Evolutionary conservation across 1,284 basidiomycete genomes (phyloP).

Genomic region (Leccinum angustisporum): DNA sequence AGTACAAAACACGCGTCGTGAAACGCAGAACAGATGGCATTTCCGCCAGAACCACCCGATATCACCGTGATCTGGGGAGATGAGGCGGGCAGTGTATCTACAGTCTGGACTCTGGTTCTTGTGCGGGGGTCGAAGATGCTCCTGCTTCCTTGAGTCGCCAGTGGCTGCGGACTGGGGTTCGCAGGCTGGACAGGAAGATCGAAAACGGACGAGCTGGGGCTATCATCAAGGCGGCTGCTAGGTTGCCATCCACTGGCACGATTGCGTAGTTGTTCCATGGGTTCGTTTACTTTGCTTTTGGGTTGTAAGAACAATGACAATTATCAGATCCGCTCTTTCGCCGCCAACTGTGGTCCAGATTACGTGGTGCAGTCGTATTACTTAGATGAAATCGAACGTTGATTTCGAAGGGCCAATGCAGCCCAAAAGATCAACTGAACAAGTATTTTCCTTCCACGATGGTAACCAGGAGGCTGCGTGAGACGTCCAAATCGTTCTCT

Average conservation of each 20-base stretch:
- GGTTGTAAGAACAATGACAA: background rate
- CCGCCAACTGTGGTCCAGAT: background rate
- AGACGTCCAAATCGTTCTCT: background rate
- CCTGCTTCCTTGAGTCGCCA: constrained; percentile 15
- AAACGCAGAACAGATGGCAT: constrained; percentile 77
- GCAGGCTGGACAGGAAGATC: constrained; percentile 57
- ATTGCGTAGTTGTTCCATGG: constrained; percentile 24
- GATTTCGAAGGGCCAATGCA: background rate
- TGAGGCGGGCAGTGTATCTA: constrained; percentile 5
- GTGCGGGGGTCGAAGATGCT: constrained; percentile 3
- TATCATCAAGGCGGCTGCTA: constrained; percentile 35
- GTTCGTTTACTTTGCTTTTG: background rate
- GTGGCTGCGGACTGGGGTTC: constrained; percentile 20
- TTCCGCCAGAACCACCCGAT: constrained; percentile 83
- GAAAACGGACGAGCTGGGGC: constrained; percentile 69
- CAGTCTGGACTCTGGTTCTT: constrained; percentile 7
- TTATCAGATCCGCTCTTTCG: background rate
- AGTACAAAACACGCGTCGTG: constrained; percentile 68
- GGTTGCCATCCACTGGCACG: constrained; percentile 11
- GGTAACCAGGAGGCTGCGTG: background rate
- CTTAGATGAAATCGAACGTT: background rate
- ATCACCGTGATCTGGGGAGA: constrained; percentile 59
- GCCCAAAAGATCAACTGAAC: background rate
- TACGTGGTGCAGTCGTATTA: too few relatives aligned
- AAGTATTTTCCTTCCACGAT: background rate